Evolutionary conservation across 305 asterid genomes (phyloP).

Genomic region (Rubia tinctorum): DNA sequence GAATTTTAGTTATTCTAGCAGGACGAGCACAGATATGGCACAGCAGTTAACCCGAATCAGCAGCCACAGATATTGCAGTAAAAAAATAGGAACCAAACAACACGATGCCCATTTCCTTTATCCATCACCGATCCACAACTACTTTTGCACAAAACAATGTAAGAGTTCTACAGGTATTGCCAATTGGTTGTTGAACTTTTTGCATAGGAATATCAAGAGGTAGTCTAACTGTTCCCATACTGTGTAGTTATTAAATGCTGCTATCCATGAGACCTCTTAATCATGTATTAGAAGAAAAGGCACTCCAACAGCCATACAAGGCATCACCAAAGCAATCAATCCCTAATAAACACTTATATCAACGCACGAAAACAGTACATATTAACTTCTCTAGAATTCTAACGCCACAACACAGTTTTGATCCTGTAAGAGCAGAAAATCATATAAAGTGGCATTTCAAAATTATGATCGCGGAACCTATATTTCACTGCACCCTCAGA

Average conservation of each 20-base stretch:
- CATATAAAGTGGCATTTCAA: not conserved
- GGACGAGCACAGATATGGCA: not conserved
- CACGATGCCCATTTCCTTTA: not conserved
- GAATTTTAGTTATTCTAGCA: no score
- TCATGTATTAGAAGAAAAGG: not conserved
- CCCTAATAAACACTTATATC: not conserved
- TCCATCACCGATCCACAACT: not conserved
- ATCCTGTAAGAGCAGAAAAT: not conserved
- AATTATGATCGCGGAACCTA: not conserved
- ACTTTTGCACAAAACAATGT: not conserved
- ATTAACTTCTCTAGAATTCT: not conserved
- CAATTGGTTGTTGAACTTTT: not conserved
- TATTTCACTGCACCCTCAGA: not conserved
- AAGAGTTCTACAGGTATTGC: not conserved
- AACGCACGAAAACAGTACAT: not conserved
- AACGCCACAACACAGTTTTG: not conserved
- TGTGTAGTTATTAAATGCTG: not conserved
- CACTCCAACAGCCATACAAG: not conserved
- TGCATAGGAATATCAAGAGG: not conserved
- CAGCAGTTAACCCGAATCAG: not conserved
- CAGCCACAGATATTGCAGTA: not conserved
- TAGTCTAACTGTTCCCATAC: not conserved
- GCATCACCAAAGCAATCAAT: not conserved
- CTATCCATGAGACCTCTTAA: not conserved
- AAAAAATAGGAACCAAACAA: not conserved